Evolutionary conservation across 345 rosid genomes (phyloP).

Genomic region (Hypericum androsaemum): DNA sequence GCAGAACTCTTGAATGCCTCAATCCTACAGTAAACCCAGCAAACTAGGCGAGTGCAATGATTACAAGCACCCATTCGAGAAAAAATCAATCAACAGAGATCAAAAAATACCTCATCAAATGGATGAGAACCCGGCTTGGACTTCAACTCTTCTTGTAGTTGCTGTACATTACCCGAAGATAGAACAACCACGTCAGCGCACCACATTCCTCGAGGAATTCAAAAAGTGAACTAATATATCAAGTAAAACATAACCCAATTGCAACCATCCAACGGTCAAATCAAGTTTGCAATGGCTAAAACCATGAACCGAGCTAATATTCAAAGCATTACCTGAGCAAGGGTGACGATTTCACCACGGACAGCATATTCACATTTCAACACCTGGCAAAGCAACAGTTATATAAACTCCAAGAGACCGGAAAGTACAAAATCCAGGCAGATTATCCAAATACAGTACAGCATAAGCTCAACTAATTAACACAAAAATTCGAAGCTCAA

Average conservation of each 20-base stretch:
- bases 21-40: not conserved
- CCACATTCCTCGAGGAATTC: not conserved
- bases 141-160: slow-evolving; percentile 62
- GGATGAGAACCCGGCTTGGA: slow-evolving; percentile 57
- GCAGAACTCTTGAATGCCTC: slow-evolving; percentile 1
- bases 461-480: too few relatives aligned
- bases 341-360: slow-evolving; percentile 86
- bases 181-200: not conserved
- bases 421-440: not conserved
- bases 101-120: slow-evolving; percentile 60
- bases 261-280: too few relatives aligned
- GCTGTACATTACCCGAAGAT: slow-evolving; percentile 28
- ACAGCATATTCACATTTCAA: slow-evolving; percentile 89
- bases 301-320: too few relatives aligned
- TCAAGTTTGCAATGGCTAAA: too few relatives aligned
- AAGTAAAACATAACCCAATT: too few relatives aligned
- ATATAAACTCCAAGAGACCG: not conserved
- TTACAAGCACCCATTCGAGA: not conserved
- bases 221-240: not conserved
- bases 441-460: not conserved
- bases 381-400: slow-evolving; percentile 34
- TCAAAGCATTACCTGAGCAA: slow-evolving; percentile 61
- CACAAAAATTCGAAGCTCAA: too few relatives aligned
- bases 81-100: not conserved
- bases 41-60: too few relatives aligned